phyloP scores from a whole-genome alignment of 2,329 filamentous ascomycete genomes.

The Lachnellula arida region DNA sequence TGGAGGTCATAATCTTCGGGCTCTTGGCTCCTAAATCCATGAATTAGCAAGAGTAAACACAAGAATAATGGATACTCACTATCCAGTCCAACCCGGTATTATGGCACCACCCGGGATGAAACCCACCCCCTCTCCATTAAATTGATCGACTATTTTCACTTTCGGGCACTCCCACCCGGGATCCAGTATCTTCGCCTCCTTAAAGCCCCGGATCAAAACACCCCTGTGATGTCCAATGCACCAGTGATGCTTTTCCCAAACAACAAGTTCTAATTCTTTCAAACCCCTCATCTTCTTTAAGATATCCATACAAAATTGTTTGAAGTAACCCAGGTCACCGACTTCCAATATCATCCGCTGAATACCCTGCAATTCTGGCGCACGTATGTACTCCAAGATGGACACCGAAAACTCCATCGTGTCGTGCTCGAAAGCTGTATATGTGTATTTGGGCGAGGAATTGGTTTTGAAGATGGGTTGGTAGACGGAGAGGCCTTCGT shows the following conservation, averaged over 20 bases:
- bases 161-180: conserved; percentile 25
- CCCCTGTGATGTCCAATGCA: background rate
- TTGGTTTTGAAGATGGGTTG: conserved; percentile 15
- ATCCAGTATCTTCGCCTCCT: conserved; percentile 13
- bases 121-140: conserved; percentile 13
- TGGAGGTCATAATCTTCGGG: no score
- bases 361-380: conserved; percentile 12
- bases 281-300: conserved; percentile 22
- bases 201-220: conserved; percentile 14
- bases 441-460: conserved; percentile 13
- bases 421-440: conserved; percentile 20
- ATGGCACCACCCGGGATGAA: conserved; percentile 18
- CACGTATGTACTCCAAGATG: conserved; percentile 17
- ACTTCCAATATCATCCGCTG: conserved; percentile 20
- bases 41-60: no score
- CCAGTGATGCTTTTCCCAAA: background rate
- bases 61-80: conserved; percentile 9
- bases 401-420: conserved; percentile 17
- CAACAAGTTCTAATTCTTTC: conserved; percentile 17
- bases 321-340: conserved; percentile 25
- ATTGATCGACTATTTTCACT: conserved; percentile 16
- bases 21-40: no score
- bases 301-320: conserved; percentile 24
- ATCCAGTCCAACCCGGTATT: conserved; percentile 17
- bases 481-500: conserved; percentile 21